A percentile compares a stretch with the other conserved stretches of the same genome.
Conservation (phyloP, 1,284 basidiomycete genomes). For the Moesziomyces sp. region DNA sequence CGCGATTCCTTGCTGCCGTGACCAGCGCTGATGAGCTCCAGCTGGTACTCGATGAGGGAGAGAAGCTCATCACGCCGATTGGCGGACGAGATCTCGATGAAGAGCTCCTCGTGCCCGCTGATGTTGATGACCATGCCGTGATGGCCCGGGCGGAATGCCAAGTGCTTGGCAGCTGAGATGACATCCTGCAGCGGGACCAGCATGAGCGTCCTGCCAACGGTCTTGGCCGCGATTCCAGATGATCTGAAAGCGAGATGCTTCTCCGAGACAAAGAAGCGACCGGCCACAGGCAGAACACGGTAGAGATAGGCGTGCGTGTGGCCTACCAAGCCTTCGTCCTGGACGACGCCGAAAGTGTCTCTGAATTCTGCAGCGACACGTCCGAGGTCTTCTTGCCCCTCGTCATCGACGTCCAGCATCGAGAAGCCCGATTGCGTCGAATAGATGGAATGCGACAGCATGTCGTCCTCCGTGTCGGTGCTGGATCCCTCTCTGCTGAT, state of each 20-base stretch:
- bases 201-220: conserved; percentile 76
- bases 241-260: conserved; percentile 61
- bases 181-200: conserved; percentile 89
- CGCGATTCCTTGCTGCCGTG: conserved; percentile 15
- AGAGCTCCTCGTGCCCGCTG: conserved; percentile 94
- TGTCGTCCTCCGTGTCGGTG: conserved; percentile 34
- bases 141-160: conserved; percentile 87
- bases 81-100: conserved; percentile 87
- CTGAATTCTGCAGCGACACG: conserved; percentile 33
- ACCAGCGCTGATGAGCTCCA: conserved; percentile 26
- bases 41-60: conserved; percentile 78
- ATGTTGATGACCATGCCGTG: conserved; percentile 89
- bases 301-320: conserved; percentile 54
- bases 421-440: conserved; percentile 43
- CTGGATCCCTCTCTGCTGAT: conserved; percentile 26
- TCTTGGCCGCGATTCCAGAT: conserved; percentile 51
- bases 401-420: conserved; percentile 36
- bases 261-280: conserved; percentile 55
- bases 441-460: conserved; percentile 26
- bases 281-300: conserved; percentile 55
- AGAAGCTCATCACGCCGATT: conserved; percentile 82
- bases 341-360: conserved; percentile 43
- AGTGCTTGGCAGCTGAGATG: conserved; percentile 82
- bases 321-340: conserved; percentile 44
- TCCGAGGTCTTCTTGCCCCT: conserved; percentile 13